These are phyloP conservation scores for Nakazawaea holstii DNA, from an alignment of 805 yeast species.

Conservation along the genomic window DNA sequence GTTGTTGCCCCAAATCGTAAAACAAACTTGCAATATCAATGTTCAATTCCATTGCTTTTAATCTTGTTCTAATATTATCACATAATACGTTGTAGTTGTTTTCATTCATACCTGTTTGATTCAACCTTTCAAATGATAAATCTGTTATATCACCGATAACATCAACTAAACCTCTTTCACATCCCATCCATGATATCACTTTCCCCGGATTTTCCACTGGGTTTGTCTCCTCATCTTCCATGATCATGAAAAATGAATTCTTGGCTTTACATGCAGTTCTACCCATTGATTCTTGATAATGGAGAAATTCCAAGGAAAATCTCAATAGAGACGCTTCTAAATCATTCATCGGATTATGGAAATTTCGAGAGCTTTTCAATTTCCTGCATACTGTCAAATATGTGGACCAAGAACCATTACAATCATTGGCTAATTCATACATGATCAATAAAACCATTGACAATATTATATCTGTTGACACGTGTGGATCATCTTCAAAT, in stretches of 20 bases:
- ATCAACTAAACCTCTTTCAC: slow-evolving; percentile 21
- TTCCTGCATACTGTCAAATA: slow-evolving; percentile 4
- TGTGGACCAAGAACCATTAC: slow-evolving; percentile 10
- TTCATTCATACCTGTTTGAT: neutral
- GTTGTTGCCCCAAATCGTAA: slow-evolving; percentile 15
- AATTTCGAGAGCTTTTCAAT: slow-evolving; percentile 8
- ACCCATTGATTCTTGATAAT: slow-evolving; percentile 14
- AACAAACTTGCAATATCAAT: slow-evolving; percentile 19
- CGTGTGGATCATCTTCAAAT: neutral
- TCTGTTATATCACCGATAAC: slow-evolving; percentile 28
- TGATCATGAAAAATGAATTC: slow-evolving; percentile 15
- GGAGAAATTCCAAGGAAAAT: slow-evolving; percentile 9
- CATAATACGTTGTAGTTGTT: slow-evolving; percentile 1
- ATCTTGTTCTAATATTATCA: slow-evolving; percentile 3
- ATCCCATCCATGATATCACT: slow-evolving; percentile 29
- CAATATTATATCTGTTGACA: slow-evolving; percentile 6
- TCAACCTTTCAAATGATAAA: slow-evolving; percentile 24
- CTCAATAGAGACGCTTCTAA: slow-evolving; percentile 6
- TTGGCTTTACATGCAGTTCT: slow-evolving; percentile 12
- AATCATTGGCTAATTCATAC: slow-evolving; percentile 12
- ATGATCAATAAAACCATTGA: slow-evolving; percentile 8
- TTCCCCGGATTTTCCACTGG: slow-evolving; percentile 8
- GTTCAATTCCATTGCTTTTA: slow-evolving; percentile 16
- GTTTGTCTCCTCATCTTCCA: slow-evolving; percentile 12
- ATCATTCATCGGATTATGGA: slow-evolving; percentile 8